Evolutionary conservation across 2,329 filamentous ascomycete species (phyloP), one percentile per base, ranked within the genome.

Genomic region (Phyllosticta capitalensis): DNA sequence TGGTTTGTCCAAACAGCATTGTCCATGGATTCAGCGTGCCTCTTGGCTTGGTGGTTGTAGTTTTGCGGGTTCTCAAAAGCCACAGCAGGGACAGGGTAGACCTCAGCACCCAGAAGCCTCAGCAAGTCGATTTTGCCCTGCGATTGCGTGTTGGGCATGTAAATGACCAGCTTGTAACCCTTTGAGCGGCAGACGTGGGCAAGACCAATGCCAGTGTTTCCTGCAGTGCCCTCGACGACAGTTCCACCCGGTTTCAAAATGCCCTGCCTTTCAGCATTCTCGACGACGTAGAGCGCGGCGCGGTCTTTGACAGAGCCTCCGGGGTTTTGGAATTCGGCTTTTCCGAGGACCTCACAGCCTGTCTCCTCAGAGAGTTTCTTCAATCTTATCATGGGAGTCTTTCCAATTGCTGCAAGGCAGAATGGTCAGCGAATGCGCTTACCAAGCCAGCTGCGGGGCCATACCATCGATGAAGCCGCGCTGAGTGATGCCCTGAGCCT

Each of bases 1-100:
- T 99, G 94, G 76, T 99, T 95, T 52, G 94, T 99, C 94, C 94
- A 99, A 14, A 97, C 92, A 9, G 92, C 91, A 68, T 94, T 94
- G 17, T 90, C 86, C 54, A 95, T 76, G 2, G 80, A 74, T 72
- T 94, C 91, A n/a, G 94, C 94, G 75, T 97, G 92, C 50, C 92
- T 80, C 61, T 82, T 83, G 4, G 94, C 94, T 79, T 96, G 92
- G 76, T 97, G 92, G 77, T 99, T 99, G 81, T 97, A 99, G 77
- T 99, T 99, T 52, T 91, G 80, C 17, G 91, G 90, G 78, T 97
- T 90, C 64, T 97, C 92, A 69, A 95, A 97, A 3, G 94, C 87
- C 17, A 97, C 94, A 7, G 92, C 94, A 17, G 94, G 94, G 0
- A 99, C 94, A 19, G 94, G 92, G 76, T 95, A 89, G 33, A 99